Evolutionary conservation across 306 rosid genomes (phyloP).

Genomic region (Gastrolobium villosum): DNA sequence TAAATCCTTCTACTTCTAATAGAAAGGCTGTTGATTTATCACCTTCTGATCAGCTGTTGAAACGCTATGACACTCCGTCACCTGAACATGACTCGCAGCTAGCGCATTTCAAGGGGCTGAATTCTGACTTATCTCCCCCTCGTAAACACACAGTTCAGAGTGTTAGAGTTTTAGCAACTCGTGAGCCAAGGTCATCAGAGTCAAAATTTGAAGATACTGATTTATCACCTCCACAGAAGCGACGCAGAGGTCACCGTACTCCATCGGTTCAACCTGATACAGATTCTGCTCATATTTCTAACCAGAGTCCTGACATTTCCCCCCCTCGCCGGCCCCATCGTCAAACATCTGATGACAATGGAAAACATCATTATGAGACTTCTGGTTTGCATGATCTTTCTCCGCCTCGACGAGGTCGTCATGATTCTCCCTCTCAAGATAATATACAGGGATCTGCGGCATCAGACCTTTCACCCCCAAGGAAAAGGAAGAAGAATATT

Average conservation of each 20-base stretch:
- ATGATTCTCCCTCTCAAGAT: slow-evolving; percentile 52
- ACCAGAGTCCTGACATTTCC: slow-evolving; percentile 49
- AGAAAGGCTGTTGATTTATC: slow-evolving; percentile 63
- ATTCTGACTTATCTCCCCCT: slow-evolving; percentile 57
- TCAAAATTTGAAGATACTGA: slow-evolving; percentile 49
- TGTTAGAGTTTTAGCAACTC: slow-evolving; percentile 45
- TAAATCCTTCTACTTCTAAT: slow-evolving; percentile 44
- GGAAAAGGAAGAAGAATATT: slow-evolving; percentile 61
- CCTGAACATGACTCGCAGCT: slow-evolving; percentile 55
- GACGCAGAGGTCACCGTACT: slow-evolving; percentile 36
- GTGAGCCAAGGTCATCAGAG: slow-evolving; percentile 33
- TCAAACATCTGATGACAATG: slow-evolving; percentile 34
- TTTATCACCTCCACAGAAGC: slow-evolving; percentile 58
- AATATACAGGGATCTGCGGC: slow-evolving; percentile 46
- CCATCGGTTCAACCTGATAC: slow-evolving; percentile 35
- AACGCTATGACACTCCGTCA: slow-evolving; percentile 58
- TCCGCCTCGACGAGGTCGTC: slow-evolving; percentile 58
- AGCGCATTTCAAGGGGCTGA: slow-evolving; percentile 13
- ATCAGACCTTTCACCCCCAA: slow-evolving; percentile 76
- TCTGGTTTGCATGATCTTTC: slow-evolving; percentile 60
- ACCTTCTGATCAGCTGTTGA: slow-evolving; percentile 46
- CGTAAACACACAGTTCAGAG: slow-evolving; percentile 50
- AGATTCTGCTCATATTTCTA: background rate
- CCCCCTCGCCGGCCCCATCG: slow-evolving; percentile 47
- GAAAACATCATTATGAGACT: slow-evolving; percentile 37